A percentile compares a stretch with the other conserved stretches of the same genome.
These are phyloP conservation scores for Plasmodium inui DNA, from an alignment of 169 alveolate genomes.

Conservation along the genomic window DNA sequence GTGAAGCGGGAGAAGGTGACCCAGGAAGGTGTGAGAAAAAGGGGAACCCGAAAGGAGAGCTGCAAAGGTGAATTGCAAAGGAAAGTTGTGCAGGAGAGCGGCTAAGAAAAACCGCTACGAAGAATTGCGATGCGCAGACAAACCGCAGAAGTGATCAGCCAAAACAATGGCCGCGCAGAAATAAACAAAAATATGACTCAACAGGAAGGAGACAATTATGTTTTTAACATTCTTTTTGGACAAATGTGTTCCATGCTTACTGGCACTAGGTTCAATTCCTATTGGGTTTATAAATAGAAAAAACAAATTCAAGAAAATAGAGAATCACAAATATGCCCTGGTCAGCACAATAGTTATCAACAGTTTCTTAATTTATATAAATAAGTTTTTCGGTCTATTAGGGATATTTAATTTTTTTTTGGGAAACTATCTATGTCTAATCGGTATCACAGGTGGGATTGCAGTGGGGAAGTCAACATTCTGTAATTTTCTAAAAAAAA, in stretches of 20 bases:
- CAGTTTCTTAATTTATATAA: constrained; percentile 43
- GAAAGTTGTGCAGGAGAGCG: background rate
- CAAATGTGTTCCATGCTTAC: constrained; percentile 73
- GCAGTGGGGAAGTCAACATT: constrained; percentile 86
- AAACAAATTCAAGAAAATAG: constrained; percentile 61
- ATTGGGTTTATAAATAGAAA: constrained; percentile 77
- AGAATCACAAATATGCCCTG: constrained; percentile 61
- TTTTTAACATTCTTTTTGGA: constrained; percentile 66
- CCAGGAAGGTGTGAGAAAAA: background rate
- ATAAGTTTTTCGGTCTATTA: constrained; percentile 58
- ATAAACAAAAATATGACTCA: constrained; percentile 70
- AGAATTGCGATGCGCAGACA: background rate
- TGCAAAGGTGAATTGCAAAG: too few species aligned
- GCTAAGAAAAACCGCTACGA: background rate
- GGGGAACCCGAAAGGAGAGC: background rate
- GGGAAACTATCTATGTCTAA: constrained; percentile 80
- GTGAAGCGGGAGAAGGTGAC: background rate
- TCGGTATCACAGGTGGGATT: constrained; percentile 87
- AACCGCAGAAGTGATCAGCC: background rate
- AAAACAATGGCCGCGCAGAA: background rate
- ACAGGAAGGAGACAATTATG: constrained; percentile 58
- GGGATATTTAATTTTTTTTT: constrained; percentile 76
- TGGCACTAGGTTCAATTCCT: constrained; percentile 74
- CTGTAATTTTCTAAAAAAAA: constrained; percentile 81
- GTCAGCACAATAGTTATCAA: constrained; percentile 69